Evolutionary conservation across 108 stramenopile genomes (phyloP), one percentile per base, ranked within the genome.

Genomic region (Aurantiochytrium sp.): DNA sequence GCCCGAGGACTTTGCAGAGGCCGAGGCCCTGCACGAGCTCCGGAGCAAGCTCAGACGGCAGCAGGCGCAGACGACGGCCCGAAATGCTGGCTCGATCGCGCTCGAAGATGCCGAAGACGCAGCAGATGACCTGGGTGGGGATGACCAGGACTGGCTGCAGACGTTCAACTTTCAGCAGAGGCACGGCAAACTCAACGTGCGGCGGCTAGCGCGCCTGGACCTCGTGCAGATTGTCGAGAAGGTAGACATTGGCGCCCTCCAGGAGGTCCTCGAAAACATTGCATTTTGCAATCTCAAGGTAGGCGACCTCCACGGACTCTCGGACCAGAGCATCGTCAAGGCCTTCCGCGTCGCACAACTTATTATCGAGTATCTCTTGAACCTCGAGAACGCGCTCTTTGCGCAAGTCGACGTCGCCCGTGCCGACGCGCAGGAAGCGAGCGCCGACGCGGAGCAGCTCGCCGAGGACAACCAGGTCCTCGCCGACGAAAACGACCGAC

Each of bases 251-350:
- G 73, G 42, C 6, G 73, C 73, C 6, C 45, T 81, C 0, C 73
- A 81, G 0, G 73, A 81, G 32, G 39, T 81, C 1, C 45, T 81
- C 27, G 73, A 81, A 1, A 81, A 81, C 24, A 81, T 81, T 24
- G 73, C 73, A 6, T 81, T 81, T 24, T 81, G 73, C 73, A 81
- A 81, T 1, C 39, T 81, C 73, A 81, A 81, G 45, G 45, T 48
- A 15, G 45, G n/a, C 6, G 73, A 81, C 45, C 39, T 81, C 10
- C 42, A 81, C 6, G 45, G 45, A 12, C 45, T 81, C 17, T 81
- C 73, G 45, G 73, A 81, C 30, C 42, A 48, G 24, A 81, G 12
- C 27, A 81, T 81, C 39, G 73, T 81, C 73, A 81, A 81, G 24
- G 45, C 73, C 73, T 81, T 81, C 32, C 73, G 73, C 42, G 42